A percentile compares a stretch with the other conserved stretches of the same genome.
Conservation (phyloP, 306 rosid genomes). For the Argentina anserina region DNA sequence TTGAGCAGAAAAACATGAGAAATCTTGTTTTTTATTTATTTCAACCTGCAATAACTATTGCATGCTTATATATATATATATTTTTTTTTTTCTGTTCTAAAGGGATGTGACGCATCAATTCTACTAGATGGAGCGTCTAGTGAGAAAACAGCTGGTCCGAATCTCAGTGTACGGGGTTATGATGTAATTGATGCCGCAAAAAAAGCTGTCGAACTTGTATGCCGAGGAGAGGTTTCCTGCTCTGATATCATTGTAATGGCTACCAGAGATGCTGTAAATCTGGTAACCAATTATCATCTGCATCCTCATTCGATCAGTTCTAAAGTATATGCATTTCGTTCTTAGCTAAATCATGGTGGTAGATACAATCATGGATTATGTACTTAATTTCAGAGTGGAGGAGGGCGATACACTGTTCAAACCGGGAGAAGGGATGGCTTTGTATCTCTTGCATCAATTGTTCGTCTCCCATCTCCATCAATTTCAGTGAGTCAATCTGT, state of each 20-base stretch:
- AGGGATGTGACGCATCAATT: conserved; percentile 53
- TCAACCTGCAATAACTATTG: neutral
- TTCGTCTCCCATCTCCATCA: conserved; percentile 33
- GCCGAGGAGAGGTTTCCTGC: conserved; percentile 32
- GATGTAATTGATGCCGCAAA: conserved; percentile 33
- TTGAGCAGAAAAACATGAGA: no score
- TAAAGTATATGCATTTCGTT: neutral
- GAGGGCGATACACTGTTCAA: conserved; percentile 20
- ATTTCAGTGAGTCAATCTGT: conserved; percentile 31
- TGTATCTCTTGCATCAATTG: conserved; percentile 19
- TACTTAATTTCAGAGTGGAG: conserved; percentile 19
- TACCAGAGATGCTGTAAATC: conserved; percentile 35
- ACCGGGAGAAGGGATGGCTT: conserved; percentile 42
- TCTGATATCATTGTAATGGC: conserved; percentile 37
- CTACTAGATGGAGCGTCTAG: conserved; percentile 30
- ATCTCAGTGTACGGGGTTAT: conserved; percentile 32
- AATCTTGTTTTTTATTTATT: no score
- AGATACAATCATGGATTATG: neutral
- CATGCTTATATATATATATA: neutral
- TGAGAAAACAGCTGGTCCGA: conserved; percentile 37
- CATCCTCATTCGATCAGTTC: neutral
- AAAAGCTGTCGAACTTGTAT: conserved; percentile 10
- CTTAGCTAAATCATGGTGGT: neutral
- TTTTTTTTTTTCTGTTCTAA: neutral
- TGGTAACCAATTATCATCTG: conserved; percentile 2